Percentiles rank a stretch among this genome's conserved stretches.
Evolutionary conservation across 2,329 filamentous ascomycete genomes (phyloP).

Genomic region (Mycosphaerella arachidis): DNA sequence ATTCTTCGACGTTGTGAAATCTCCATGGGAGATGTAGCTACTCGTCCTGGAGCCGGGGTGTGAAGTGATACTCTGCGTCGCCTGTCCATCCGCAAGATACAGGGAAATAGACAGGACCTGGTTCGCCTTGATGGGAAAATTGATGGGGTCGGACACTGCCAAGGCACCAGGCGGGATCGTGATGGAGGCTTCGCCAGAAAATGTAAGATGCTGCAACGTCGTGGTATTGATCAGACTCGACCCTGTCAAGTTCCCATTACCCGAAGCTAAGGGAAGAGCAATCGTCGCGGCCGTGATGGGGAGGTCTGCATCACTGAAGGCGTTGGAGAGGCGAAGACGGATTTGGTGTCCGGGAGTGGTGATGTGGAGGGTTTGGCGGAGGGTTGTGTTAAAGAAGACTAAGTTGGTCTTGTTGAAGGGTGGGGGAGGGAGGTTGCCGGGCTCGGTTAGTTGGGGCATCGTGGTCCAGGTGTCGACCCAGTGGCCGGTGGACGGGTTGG

Average conservation of each 20-base stretch:
- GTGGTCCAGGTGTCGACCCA: conserved; percentile 63
- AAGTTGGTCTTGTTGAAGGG: conserved; percentile 53
- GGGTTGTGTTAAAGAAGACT: conserved; percentile 59
- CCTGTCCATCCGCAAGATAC: conserved; percentile 55
- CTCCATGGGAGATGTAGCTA: conserved; percentile 56
- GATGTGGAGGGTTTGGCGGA: conserved; percentile 62
- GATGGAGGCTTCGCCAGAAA: conserved; percentile 51
- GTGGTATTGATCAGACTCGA: conserved; percentile 49
- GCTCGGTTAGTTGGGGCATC: conserved; percentile 63
- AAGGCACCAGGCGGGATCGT: conserved; percentile 54
- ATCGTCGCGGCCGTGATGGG: conserved; percentile 57
- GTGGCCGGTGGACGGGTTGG: conserved; percentile 34
- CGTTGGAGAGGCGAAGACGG: conserved; percentile 61
- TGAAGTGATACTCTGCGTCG: conserved; percentile 54
- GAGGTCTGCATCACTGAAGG: conserved; percentile 58
- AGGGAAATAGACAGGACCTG: conserved; percentile 55
- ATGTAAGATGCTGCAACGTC: conserved; percentile 54
- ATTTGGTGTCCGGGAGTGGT: conserved; percentile 52
- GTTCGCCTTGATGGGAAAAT: conserved; percentile 49
- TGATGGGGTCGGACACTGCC: conserved; percentile 58
- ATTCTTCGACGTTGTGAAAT: conserved; percentile 49
- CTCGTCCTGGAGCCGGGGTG: conserved; percentile 63
- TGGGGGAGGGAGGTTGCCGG: conserved; percentile 55
- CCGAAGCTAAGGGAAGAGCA: conserved; percentile 45
- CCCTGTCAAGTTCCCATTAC: conserved; percentile 50